Conservation (phyloP, 139 green algal species). For the Eudorina sp. region DNA sequence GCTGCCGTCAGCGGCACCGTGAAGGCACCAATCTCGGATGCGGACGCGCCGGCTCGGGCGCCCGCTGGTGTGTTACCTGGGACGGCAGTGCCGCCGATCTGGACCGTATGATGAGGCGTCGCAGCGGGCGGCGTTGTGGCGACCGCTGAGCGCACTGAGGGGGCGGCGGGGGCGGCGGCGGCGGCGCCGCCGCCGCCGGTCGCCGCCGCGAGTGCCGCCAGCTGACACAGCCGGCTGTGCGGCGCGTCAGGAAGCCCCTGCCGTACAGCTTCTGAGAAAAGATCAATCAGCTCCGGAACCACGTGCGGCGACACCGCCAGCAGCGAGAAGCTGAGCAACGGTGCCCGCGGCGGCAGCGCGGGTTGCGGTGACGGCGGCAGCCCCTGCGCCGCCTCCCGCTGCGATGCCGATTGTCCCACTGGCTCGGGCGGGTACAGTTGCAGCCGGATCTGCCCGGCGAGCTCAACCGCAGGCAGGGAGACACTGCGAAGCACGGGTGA, state of each 20-base stretch:
- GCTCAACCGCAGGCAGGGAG: too few species aligned
- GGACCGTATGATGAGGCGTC: too few species aligned
- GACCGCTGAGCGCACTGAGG: neutral
- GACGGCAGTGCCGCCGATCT: too few species aligned
- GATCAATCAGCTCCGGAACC: neutral
- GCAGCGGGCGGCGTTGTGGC: too few species aligned
- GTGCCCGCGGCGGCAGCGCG: neutral
- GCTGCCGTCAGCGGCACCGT: neutral
- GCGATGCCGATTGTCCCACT: too few species aligned
- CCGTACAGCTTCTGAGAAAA: neutral
- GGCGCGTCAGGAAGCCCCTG: neutral
- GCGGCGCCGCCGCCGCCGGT: neutral
- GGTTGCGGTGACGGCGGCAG: too few species aligned
- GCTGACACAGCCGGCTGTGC: neutral
- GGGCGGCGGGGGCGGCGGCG: neutral
- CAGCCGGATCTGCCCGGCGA: too few species aligned
- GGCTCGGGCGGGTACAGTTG: too few species aligned
- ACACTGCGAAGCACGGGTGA: too few species aligned
- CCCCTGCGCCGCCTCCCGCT: too few species aligned
- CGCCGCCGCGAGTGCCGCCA: neutral
- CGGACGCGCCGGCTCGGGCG: neutral
- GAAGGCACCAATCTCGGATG: neutral
- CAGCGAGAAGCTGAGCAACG: neutral
- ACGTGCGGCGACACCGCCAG: constrained; percentile 18
- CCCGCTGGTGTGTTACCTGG: too few species aligned